phyloP scores from a whole-genome alignment of 495 filamentous ascomycete species.

The Neurospora tetrasperma region DNA sequence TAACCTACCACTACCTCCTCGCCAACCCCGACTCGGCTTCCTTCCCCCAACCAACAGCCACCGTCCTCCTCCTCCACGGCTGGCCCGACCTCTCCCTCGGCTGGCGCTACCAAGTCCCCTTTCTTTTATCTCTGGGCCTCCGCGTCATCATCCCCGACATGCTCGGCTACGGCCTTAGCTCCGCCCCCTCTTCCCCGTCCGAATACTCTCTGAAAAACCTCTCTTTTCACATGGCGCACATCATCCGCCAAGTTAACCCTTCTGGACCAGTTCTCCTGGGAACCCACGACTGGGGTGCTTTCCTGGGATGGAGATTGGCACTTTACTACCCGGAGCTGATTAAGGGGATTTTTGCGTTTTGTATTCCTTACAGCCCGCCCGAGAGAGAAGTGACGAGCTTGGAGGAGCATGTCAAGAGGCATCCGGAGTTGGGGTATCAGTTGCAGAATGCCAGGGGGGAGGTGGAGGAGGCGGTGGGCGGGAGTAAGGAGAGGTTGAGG shows the following conservation, averaged over 20 bases:
- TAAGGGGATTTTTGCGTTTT: not conserved
- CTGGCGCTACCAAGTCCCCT: constrained; percentile 76
- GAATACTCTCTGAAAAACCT: constrained; percentile 56
- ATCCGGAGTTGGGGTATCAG: not conserved
- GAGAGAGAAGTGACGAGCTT: not conserved
- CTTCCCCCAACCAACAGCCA: not conserved
- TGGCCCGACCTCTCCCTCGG: constrained; percentile 55
- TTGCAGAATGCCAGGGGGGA: not conserved
- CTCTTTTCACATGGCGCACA: constrained; percentile 20
- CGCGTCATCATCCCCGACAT: constrained; percentile 34
- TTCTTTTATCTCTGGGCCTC: constrained; percentile 52
- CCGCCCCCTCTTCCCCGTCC: constrained; percentile 36
- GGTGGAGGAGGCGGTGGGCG: not conserved
- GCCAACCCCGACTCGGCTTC: not conserved
- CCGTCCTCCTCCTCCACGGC: not conserved
- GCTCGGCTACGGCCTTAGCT: constrained; percentile 65
- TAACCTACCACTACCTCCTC: not conserved
- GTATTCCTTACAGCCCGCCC: not conserved
- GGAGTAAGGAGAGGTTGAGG: not conserved
- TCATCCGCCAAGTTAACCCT: not conserved
- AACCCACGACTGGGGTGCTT: not conserved
- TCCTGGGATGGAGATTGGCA: not conserved
- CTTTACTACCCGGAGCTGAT: not conserved
- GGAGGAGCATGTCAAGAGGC: not conserved
- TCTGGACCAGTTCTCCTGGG: not conserved